These are phyloP conservation scores for Amanita jacksonii DNA, from an alignment of 768 basidiomycete genomes.

Conservation along the genomic window DNA sequence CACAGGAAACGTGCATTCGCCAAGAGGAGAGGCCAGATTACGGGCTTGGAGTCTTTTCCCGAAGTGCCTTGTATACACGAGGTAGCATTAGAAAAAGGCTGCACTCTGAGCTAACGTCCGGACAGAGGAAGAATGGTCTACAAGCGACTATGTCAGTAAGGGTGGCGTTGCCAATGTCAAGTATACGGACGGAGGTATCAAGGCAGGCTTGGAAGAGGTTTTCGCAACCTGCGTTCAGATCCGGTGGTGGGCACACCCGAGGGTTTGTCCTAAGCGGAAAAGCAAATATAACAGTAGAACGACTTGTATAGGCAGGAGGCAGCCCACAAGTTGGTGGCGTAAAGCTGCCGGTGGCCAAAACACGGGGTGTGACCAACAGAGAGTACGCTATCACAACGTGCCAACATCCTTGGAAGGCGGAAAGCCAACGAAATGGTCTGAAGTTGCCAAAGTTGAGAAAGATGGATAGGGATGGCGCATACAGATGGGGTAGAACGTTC, in stretches of 20 bases:
- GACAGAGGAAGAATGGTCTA: not conserved
- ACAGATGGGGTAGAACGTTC: no score
- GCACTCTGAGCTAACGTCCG: not conserved
- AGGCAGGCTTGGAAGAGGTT: slow-evolving; percentile 10
- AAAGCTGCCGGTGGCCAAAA: not conserved
- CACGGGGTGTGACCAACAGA: no score
- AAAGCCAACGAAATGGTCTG: no score
- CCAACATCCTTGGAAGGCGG: no score
- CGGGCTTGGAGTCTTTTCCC: not conserved
- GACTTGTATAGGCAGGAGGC: slow-evolving; percentile 10
- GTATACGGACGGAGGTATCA: not conserved
- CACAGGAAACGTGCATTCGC: not conserved
- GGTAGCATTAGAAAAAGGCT: not conserved
- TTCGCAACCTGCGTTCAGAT: slow-evolving; percentile 10
- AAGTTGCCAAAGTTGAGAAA: no score
- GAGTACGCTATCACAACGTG: no score
- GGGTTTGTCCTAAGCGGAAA: not conserved
- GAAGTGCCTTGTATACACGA: slow-evolving; percentile 1
- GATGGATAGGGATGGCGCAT: no score
- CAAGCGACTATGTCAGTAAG: slow-evolving; percentile 1
- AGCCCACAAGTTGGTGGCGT: slow-evolving; percentile 5
- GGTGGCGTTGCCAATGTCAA: slow-evolving; percentile 7
- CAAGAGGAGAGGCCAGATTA: slow-evolving; percentile 2
- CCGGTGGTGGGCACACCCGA: slow-evolving; percentile 1
- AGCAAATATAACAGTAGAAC: slow-evolving; percentile 7